Evolutionary conservation across 306 rosid species (phyloP).

Genomic region (Sicyos edulis): DNA sequence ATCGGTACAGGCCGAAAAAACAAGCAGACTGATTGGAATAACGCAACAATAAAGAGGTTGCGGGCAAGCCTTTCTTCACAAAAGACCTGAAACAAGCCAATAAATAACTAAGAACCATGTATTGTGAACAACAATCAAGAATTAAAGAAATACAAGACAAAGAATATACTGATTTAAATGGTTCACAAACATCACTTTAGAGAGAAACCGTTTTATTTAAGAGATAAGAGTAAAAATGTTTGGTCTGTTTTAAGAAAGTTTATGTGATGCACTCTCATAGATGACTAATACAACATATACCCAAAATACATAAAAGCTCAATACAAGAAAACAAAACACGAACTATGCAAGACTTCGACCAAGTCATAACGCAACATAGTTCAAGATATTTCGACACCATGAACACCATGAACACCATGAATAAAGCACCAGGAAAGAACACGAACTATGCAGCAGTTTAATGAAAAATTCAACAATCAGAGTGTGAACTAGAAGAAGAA

Average conservation of each 20-base stretch:
- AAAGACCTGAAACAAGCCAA: slow-evolving; percentile 13
- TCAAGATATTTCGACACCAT: not conserved
- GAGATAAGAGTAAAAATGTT: too few relatives aligned
- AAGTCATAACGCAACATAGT: too few relatives aligned
- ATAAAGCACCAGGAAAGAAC: not conserved
- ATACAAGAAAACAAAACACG: too few relatives aligned
- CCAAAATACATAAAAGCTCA: too few relatives aligned
- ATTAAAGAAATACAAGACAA: not conserved
- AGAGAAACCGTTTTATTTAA: too few relatives aligned
- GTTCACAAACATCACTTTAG: too few relatives aligned
- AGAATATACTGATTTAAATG: too few relatives aligned
- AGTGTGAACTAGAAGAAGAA: not conserved
- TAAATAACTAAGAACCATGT: not conserved
- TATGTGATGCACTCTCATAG: too few relatives aligned
- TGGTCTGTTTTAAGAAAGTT: too few relatives aligned
- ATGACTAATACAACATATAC: too few relatives aligned
- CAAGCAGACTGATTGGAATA: not conserved
- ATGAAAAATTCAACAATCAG: not conserved
- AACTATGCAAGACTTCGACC: too few relatives aligned
- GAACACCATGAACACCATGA: slow-evolving; percentile 12
- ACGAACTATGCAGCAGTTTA: not conserved
- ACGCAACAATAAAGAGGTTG: not conserved
- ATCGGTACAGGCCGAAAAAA: not conserved
- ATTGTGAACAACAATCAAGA: too few relatives aligned
- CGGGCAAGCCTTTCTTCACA: slow-evolving; percentile 1